phyloP scores from a whole-genome alignment of 2,329 filamentous ascomycete species.

The Xylariaceae sp. region DNA sequence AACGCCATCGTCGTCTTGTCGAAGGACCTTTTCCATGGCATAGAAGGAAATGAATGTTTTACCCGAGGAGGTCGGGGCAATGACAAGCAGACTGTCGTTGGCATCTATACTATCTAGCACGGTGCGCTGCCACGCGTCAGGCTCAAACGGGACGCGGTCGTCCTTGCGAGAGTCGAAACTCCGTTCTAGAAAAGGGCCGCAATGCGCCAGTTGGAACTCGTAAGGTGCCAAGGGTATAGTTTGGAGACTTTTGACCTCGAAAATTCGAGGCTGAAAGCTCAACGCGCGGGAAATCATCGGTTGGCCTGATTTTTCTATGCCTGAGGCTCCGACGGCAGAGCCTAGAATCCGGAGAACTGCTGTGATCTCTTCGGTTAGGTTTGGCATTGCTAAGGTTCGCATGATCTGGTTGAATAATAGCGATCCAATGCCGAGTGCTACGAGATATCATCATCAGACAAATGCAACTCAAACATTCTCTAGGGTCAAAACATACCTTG shows the following conservation, averaged over 20 bases:
- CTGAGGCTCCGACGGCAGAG: conserved; percentile 10
- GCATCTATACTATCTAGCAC: conserved; percentile 69
- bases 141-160: conserved; percentile 61
- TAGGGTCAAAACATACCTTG: conserved; percentile 14
- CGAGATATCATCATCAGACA: neutral
- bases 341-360: conserved; percentile 10
- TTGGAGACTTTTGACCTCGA: neutral
- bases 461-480: neutral
- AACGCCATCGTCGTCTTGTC: conserved; percentile 61
- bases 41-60: conserved; percentile 85
- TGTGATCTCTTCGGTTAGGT: conserved; percentile 14
- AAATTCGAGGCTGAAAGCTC: conserved; percentile 8
- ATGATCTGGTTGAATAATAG: conserved; percentile 21
- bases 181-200: conserved; percentile 70
- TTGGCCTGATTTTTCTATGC: conserved; percentile 2
- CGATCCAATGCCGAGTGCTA: conserved; percentile 14
- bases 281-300: conserved; percentile 8
- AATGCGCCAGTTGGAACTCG: conserved; percentile 63
- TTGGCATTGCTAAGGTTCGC: conserved; percentile 9
- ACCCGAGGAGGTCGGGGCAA: conserved; percentile 72
- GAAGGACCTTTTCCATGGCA: conserved; percentile 70
- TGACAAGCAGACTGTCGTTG: conserved; percentile 64
- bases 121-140: conserved; percentile 69
- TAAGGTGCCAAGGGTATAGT: conserved; percentile 2
- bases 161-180: conserved; percentile 64